A percentile compares a stretch with the other conserved stretches of the same genome.
Evolutionary conservation across 768 basidiomycete genomes (phyloP).

Genomic region (Boletellus ananas): DNA sequence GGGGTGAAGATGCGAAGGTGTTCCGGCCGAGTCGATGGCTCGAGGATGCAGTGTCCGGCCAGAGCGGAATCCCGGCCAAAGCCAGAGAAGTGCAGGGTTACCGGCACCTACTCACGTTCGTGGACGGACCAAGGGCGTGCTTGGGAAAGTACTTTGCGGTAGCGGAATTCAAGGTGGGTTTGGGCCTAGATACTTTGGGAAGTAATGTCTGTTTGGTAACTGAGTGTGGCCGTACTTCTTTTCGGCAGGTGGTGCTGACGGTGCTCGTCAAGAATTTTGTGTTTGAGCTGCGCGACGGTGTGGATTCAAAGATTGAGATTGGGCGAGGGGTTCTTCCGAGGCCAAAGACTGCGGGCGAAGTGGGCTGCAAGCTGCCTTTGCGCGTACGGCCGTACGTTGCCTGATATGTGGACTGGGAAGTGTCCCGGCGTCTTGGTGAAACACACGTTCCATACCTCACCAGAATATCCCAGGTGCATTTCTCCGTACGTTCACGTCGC

Average conservation of each 20-base stretch:
- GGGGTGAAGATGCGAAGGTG: slow-evolving; percentile 57
- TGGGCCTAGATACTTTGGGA: neutral
- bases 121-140: slow-evolving; percentile 47
- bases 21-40: slow-evolving; percentile 69
- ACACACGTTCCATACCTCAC: too few species aligned
- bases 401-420: neutral
- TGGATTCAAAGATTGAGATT: slow-evolving; percentile 10
- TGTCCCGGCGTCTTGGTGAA: too few species aligned
- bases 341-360: slow-evolving; percentile 13
- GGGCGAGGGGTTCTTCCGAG: slow-evolving; percentile 3
- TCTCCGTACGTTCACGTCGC: too few species aligned
- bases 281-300: slow-evolving; percentile 35
- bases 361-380: slow-evolving; percentile 22
- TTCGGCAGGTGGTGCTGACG: slow-evolving; percentile 37
- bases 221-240: too few species aligned
- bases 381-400: slow-evolving; percentile 12
- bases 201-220: too few species aligned
- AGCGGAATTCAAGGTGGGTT: slow-evolving; percentile 30
- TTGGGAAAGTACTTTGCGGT: slow-evolving; percentile 48
- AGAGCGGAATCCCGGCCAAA: slow-evolving; percentile 18
- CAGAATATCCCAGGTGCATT: too few species aligned
- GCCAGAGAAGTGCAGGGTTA: slow-evolving; percentile 45
- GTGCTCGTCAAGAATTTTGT: slow-evolving; percentile 42
- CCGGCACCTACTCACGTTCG: slow-evolving; percentile 48
- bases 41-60: slow-evolving; percentile 9